A percentile compares a stretch with the other conserved stretches of the same genome.
These are phyloP conservation scores for Schwanniomyces vanrijiae DNA, from an alignment of 805 yeast genomes.

Conservation along the genomic window DNA sequence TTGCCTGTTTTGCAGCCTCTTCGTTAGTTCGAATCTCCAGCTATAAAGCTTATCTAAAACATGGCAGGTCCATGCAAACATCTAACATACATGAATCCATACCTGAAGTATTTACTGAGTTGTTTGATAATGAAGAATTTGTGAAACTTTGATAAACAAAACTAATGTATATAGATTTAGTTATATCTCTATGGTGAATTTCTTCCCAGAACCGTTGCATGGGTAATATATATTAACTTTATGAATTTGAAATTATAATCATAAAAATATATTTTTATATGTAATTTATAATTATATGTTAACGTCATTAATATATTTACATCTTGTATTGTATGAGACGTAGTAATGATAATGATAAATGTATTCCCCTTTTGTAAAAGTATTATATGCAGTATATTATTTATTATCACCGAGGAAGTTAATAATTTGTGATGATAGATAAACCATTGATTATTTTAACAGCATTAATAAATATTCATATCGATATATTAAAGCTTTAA, in stretches of 20 bases:
- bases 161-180: background rate
- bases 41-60: constrained; percentile 57
- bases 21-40: constrained; percentile 67
- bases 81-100: constrained; percentile 73
- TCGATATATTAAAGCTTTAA: background rate
- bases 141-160: constrained; percentile 10
- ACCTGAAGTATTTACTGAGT: constrained; percentile 56
- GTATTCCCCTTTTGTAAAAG: background rate
- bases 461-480: background rate
- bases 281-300: too few relatives aligned
- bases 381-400: background rate
- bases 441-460: background rate
- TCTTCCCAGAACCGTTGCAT: too few relatives aligned
- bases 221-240: too few relatives aligned
- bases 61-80: constrained; percentile 83
- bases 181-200: too few relatives aligned
- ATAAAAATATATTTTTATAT: too few relatives aligned
- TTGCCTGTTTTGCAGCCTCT: constrained; percentile 75
- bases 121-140: constrained; percentile 31
- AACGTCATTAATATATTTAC: too few relatives aligned
- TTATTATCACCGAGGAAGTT: constrained; percentile 1
- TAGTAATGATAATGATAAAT: background rate
- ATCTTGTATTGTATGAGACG: too few relatives aligned
- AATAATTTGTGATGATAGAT: background rate
- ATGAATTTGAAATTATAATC: too few relatives aligned